Percentiles rank a stretch among this genome's conserved stretches.
These are phyloP conservation scores for Aspergillus conjunctus DNA, from an alignment of 495 filamentous ascomycete species.

Conservation along the genomic window DNA sequence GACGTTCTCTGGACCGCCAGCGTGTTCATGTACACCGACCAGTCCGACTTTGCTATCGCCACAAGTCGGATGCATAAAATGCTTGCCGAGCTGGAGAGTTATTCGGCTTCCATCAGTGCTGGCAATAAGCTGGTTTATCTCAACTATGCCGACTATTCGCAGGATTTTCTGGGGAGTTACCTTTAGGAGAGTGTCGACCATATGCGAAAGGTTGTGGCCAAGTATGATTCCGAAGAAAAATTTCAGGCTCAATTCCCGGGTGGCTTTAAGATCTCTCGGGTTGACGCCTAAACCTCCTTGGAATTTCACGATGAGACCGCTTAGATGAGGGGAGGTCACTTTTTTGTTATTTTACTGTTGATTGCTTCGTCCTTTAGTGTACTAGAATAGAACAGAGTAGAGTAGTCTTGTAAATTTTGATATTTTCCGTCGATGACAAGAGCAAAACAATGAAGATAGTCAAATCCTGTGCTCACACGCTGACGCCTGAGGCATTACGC, in stretches of 20 bases:
- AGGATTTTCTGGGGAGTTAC: slow-evolving; percentile 44
- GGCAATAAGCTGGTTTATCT: slow-evolving; percentile 9
- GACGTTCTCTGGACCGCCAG: not conserved
- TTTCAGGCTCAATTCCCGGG: slow-evolving; percentile 40
- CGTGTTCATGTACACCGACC: not conserved
- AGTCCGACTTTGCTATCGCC: not conserved
- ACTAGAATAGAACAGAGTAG: not conserved
- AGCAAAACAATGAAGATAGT: not conserved
- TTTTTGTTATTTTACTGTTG: not conserved
- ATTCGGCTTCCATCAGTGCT: not conserved
- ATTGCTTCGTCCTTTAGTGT: not conserved
- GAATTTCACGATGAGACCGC: not conserved
- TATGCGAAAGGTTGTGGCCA: slow-evolving; percentile 32
- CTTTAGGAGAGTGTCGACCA: slow-evolving; percentile 32
- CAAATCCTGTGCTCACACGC: not conserved
- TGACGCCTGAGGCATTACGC: too few species aligned
- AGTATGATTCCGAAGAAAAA: slow-evolving; percentile 44
- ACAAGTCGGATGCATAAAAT: not conserved
- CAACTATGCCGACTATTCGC: slow-evolving; percentile 34
- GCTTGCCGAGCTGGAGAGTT: not conserved
- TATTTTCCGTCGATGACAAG: not conserved
- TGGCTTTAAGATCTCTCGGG: slow-evolving; percentile 17
- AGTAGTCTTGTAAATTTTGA: not conserved
- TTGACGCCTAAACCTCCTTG: not conserved
- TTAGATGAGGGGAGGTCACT: not conserved